Percentiles rank a stretch among this genome's conserved stretches.
phyloP scores from a whole-genome alignment of 2,329 filamentous ascomycete genomes.

The Phaeoacremonium minimum region DNA sequence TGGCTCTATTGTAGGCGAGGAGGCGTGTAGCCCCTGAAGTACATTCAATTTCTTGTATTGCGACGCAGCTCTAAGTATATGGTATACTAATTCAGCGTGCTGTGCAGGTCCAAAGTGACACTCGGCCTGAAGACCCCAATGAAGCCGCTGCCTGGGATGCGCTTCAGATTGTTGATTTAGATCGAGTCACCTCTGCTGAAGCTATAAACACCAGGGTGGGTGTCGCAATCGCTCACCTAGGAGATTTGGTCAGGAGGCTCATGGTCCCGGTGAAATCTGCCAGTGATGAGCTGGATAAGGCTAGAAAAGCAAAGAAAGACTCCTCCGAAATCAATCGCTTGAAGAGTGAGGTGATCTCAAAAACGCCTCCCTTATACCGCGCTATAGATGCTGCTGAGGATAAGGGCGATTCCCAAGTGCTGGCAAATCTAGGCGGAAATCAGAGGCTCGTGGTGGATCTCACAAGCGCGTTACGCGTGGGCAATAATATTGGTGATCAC shows the following conservation, averaged over 20 bases:
- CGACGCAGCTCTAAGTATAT: no score
- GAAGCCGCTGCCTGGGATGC: constrained; percentile 50
- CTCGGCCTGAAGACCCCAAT: constrained; percentile 37
- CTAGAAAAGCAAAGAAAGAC: no score
- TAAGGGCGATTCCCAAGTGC: constrained; percentile 49
- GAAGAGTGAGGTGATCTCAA: constrained; percentile 34
- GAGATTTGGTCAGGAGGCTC: no score
- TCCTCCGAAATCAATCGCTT: constrained; percentile 28
- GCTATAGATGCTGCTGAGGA: constrained; percentile 50
- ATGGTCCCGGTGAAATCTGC: constrained; percentile 22
- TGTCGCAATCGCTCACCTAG: no score
- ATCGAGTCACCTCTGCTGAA: constrained; percentile 31
- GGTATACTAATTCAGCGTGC: no score
- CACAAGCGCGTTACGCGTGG: constrained; percentile 49
- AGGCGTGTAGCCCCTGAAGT: no score
- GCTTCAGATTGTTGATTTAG: constrained; percentile 44
- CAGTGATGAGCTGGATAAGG: no score
- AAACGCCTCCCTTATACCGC: constrained; percentile 43
- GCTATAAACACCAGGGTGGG: no score
- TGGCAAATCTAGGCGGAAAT: constrained; percentile 55
- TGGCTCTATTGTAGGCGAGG: no score
- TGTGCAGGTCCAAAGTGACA: constrained; percentile 34
- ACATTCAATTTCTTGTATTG: no score
- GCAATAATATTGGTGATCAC: constrained; percentile 47
- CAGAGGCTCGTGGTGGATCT: constrained; percentile 52